Evolutionary conservation across 495 filamentous ascomycete genomes (phyloP), one percentile per base, ranked within the genome.

Genomic region (Xylaria flabelliformis): DNA sequence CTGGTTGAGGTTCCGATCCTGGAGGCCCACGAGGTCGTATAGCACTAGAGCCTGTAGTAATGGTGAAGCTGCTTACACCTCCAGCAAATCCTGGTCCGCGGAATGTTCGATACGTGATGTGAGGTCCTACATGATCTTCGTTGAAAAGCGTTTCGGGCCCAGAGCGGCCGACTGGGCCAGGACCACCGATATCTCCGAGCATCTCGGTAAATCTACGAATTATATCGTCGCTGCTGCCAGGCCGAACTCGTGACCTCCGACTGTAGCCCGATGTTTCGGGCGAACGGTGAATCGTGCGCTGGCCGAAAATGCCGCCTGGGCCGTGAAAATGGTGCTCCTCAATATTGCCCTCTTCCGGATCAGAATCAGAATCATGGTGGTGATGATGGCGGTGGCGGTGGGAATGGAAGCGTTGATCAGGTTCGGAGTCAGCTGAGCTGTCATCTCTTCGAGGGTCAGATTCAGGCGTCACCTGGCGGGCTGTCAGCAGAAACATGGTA

Each of bases 261-360:
- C 63, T 24, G 64, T 56, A 64, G 72, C 29, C 36, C 61, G 75
- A 72, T 73, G 78, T 36, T 13, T 78, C 74, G 17, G 77, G 76
- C 12, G 74, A 69, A 42, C 72, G 76, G 34, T 72, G 79, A 29
- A 76, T 74, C 24, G 71, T 29, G 71, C 64, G 74, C 13, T 63
- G 71, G 34, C 69, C 67, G 32, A 87, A 83, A 7, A 87, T 87
- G 21, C 84, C 77, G 41, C 85, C 87, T 12, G 86, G 83, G 62
- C 77, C 84, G 62, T 78, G 79, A 36, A 80, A 75, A 65, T 86
- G 74, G 51, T 86, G 82, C 26, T 87, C 82, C 15, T 86, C 85
- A 34, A 87, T 82, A 71, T 86, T 82, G 55, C 71, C 81, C 55
- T 84, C 83, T 10, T 85, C 85, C 0, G 82, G 83, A 64, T 88